Base-by-base conservation (phyloP, 805 yeast species). In the Yamadazyma philogaea region DNA sequence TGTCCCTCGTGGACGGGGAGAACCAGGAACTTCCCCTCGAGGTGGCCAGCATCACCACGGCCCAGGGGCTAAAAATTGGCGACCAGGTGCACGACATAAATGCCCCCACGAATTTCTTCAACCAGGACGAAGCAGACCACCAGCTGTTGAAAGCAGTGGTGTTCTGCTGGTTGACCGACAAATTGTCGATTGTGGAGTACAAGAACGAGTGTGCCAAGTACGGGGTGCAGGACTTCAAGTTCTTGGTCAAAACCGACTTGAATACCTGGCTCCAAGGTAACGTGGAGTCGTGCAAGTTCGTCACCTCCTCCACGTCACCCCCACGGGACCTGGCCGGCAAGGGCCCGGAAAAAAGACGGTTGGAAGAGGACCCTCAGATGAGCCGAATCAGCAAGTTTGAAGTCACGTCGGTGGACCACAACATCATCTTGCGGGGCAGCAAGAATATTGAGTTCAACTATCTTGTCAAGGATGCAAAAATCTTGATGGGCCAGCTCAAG, bases 211-310 rank as follows among this genome's bases (percentile, higher is more conserved):
- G 96, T 49, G 83, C 79, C 53, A 75, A 73, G 38, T 66, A 75
- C 30, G 74, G 77, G 2, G 73, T 91, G 26, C 72, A 79, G 2
- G 87, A 87, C 48, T 77, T 91, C 57, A 81, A 87, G 44, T 90
- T 91, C 57, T 64, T 87, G 58, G 95, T 88, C 54, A 81, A 95
- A 63, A 82, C 88, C 7, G 96, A 91, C 57, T 73, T 91, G 47
- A 73, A 84, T 42, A 77, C 87, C 22, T 90, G 93, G 89, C 72
- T 91, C 39, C 76, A 75, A 46, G 96, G 96, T 3, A 72, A 78
- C 16, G 69, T 81, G 3, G 79, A 74, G 30, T 70, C 74, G 18
- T 80, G 87, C 48, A 76, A 79, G 41, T 82, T 59, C 67, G 28
- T 51, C 55, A 32, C 61, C 57, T 18, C 19, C 26, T 12, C 6